phyloP scores from a whole-genome alignment of 73 alveolate species.

The Strombidium stylifer region DNA sequence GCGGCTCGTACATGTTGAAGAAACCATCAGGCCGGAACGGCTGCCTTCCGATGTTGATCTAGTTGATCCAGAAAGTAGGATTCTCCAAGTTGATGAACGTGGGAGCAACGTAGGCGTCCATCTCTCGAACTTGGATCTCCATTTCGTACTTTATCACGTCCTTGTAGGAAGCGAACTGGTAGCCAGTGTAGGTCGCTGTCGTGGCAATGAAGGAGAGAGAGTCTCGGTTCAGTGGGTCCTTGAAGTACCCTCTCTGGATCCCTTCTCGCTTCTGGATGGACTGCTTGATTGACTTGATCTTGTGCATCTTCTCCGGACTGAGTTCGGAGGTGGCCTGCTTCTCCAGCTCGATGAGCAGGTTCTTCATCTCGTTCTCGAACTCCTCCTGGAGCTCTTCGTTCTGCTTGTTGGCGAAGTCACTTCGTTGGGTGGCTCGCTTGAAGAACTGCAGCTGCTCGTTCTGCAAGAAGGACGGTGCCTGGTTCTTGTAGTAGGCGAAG shows the following conservation, averaged over 20 bases:
- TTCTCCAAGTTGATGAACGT: slow-evolving; percentile 51
- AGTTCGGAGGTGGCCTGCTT: slow-evolving; percentile 4
- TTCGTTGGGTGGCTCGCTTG: too few species aligned
- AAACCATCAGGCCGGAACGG: too few species aligned
- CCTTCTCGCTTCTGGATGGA: too few species aligned
- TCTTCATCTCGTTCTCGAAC: too few species aligned
- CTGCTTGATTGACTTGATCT: too few species aligned
- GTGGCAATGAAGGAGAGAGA: too few species aligned
- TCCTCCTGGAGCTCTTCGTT: too few species aligned
- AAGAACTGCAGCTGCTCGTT: too few species aligned
- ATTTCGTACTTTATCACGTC: slow-evolving; percentile 24
- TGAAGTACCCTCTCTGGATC: not conserved
- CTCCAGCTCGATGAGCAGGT: not conserved
- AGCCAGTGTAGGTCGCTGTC: slow-evolving; percentile 9
- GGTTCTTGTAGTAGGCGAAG: slow-evolving; percentile 18
- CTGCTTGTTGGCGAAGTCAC: too few species aligned
- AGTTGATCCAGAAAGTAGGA: slow-evolving; percentile 68
- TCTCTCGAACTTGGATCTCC: slow-evolving; percentile 27
- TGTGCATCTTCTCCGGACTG: too few species aligned
- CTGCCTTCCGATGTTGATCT: too few species aligned
- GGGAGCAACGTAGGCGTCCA: slow-evolving; percentile 61
- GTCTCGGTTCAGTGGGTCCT: not conserved
- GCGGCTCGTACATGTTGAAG: too few species aligned
- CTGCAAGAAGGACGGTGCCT: not conserved
- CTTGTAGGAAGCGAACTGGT: slow-evolving; percentile 5